Evolutionary conservation across 768 basidiomycete species (phyloP), one percentile per base, ranked within the genome.

Genomic region (Boletellus sp.): DNA sequence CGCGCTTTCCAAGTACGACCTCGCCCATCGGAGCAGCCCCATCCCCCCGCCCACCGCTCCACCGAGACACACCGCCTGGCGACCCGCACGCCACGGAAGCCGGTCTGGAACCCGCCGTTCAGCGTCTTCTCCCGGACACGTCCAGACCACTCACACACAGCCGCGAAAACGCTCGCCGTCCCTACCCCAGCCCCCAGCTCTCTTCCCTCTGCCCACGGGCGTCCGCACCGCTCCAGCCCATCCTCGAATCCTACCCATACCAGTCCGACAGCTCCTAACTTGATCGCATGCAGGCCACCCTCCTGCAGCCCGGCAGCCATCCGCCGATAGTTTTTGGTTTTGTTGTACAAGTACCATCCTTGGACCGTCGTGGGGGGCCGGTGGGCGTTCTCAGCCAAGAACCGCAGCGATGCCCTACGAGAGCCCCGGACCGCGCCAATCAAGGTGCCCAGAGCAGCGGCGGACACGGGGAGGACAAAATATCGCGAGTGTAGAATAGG

Each of bases 281-380:
- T 76, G 45, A 66, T 55, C 1, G 77, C 84, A 44, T 89, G 80
- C 48, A 55, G 53, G 1, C 77, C 85, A 6, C 80, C 91, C 15
- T 80, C 83, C 59, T 79, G 80, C 64, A 94, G 64, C 9, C 79
- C 91, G 0, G 78, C 85, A 53, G 83, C 75, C 61, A 91, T 77
- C 57, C 93, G 81, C 58, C 80, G 76, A 75, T 94, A 94, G 74
- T 94, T 94, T 69, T 94, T 95, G 24, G 90, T 93, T 75, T 94
- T 94, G 66, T 91, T 88, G 81, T 95, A 94, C 60, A 91, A 87
- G 68, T 94, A 95, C 92, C 93, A 94, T 51, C 93, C 93, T 57
- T 85, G 81, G 50, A 91, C 78, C 26, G 93, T 95, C 57, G 71
- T 84, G 19, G 92, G 92, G 42, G 87, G 78, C 48, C 90, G 78